Evolutionary conservation across 2,329 filamentous ascomycete genomes (phyloP), one percentile per base, ranked within the genome.

Genomic region (Colletotrichum paranaense): DNA sequence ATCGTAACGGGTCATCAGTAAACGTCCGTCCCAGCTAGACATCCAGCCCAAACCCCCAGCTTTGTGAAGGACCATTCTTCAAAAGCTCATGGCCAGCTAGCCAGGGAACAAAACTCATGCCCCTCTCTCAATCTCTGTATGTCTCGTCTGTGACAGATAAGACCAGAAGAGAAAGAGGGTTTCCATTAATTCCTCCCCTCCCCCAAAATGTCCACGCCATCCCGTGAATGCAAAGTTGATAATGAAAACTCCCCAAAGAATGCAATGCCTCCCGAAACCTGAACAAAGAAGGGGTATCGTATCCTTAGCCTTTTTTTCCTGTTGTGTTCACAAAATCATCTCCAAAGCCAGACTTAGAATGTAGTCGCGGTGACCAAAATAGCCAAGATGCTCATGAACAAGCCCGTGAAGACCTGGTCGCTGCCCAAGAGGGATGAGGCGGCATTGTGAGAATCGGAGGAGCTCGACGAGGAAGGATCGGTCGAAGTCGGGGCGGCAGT

Each of bases 1-100:
- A 73, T 70, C 70, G 30, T 73, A 65, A 70, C 66, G 55, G 59
- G 66, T 73, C 70, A 46, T 73, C 56, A 63, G 16, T 6, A 46
- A 22, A 35, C 32, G 32, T 35, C 32, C 28, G 26, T 62, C 19
- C 70, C 49, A 64, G 46, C 59, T 46, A 59, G 57, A 35, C 11
- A 42, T 49, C 46, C n/a, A 3, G 35, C 28, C 12, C 14, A 12
- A n/a, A 7, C 14, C 19, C 1, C n/a, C 42, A 59, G 52, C 53
- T 26, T 12, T 38, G 11, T 35, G n/a, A 49, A 14, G 42, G 22
- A 22, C 28, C 3, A 32, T 9, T 14, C 28, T 19, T 12, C 35
- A n/a, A 58, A 58, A 42, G 19, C 22, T n/a, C 19, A n/a, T 49
- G 42, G 19, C 22, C 28, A 52, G 30, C 62, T 38, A 53, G 46